Conservation (phyloP, 1,284 basidiomycete genomes). For the Xerocomus amazonicus region DNA sequence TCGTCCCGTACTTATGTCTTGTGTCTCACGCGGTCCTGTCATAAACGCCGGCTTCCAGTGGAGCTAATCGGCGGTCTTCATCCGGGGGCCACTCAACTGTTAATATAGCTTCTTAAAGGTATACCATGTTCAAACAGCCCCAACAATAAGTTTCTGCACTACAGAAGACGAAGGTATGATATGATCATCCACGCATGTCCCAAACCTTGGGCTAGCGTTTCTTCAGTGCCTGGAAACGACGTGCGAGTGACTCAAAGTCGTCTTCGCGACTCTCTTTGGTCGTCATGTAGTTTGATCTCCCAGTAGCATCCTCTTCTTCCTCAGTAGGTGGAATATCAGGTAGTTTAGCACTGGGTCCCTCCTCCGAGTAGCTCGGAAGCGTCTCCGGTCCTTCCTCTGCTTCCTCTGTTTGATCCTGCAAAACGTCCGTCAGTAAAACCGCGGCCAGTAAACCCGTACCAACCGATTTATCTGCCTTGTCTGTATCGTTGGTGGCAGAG, state of each 20-base stretch:
- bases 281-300: slow-evolving; percentile 5
- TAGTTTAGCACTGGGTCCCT: slow-evolving; percentile 35
- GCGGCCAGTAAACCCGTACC: slow-evolving; percentile 6
- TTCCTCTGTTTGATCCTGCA: slow-evolving; percentile 11
- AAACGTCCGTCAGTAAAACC: slow-evolving; percentile 1
- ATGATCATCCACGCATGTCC: no score
- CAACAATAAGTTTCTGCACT: neutral
- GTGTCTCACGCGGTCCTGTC: neutral
- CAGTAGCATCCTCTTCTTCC: slow-evolving; percentile 30
- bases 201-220: slow-evolving; percentile 48
- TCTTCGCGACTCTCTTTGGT: slow-evolving; percentile 42
- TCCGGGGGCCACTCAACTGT: neutral
- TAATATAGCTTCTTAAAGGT: neutral
- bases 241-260: slow-evolving; percentile 67
- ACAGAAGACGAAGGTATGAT: slow-evolving; percentile 1
- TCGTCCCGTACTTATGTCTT: no score
- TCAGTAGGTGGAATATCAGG: slow-evolving; percentile 48
- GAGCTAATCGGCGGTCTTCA: slow-evolving; percentile 18
- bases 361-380: slow-evolving; percentile 31
- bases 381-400: slow-evolving; percentile 14
- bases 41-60: neutral
- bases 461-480: slow-evolving; percentile 36
- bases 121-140: slow-evolving; percentile 8
- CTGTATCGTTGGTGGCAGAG: slow-evolving; percentile 15
- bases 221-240: slow-evolving; percentile 78